A percentile compares a stretch with the other conserved stretches of the same genome.
These are phyloP conservation scores for Xylariaceae sp. DNA, from an alignment of 2,329 filamentous ascomycete species.

Conservation along the genomic window DNA sequence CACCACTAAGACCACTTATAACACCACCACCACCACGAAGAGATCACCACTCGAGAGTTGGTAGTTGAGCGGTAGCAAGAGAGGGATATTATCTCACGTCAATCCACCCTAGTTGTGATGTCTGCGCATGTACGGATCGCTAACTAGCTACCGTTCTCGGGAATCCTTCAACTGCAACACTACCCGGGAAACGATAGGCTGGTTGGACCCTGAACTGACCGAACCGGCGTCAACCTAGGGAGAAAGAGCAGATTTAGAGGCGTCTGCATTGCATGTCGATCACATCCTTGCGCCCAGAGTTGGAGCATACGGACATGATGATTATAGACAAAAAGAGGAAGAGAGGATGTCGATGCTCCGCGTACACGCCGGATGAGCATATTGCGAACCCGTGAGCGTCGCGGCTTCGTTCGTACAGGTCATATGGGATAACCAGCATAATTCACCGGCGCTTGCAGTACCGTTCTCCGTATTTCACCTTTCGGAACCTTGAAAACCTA, in stretches of 20 bases:
- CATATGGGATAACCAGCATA: too few species aligned
- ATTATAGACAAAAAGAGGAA: too few species aligned
- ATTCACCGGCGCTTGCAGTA: conserved; percentile 7
- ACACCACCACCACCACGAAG: too few species aligned
- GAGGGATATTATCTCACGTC: neutral
- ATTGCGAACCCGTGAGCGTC: too few species aligned
- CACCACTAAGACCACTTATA: conserved; percentile 6
- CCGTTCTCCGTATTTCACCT: conserved; percentile 9
- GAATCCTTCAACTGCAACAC: conserved; percentile 25
- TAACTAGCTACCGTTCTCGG: conserved; percentile 26
- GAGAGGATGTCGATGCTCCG: conserved; percentile 6
- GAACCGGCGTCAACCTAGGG: conserved; percentile 6
- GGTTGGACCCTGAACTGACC: conserved; percentile 20
- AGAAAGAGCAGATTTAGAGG: conserved; percentile 4
- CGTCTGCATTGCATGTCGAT: conserved; percentile 19
- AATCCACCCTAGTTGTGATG: conserved; percentile 6
- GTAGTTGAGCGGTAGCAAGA: neutral
- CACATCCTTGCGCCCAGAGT: too few species aligned
- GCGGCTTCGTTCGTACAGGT: too few species aligned
- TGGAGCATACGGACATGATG: too few species aligned
- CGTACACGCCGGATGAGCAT: too few species aligned
- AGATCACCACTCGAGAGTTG: too few species aligned
- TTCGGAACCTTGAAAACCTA: neutral
- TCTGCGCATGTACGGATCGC: conserved; percentile 13
- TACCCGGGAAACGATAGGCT: conserved; percentile 9